Evolutionary conservation across 345 rosid genomes (phyloP).

Genomic region (Ricinus communis): DNA sequence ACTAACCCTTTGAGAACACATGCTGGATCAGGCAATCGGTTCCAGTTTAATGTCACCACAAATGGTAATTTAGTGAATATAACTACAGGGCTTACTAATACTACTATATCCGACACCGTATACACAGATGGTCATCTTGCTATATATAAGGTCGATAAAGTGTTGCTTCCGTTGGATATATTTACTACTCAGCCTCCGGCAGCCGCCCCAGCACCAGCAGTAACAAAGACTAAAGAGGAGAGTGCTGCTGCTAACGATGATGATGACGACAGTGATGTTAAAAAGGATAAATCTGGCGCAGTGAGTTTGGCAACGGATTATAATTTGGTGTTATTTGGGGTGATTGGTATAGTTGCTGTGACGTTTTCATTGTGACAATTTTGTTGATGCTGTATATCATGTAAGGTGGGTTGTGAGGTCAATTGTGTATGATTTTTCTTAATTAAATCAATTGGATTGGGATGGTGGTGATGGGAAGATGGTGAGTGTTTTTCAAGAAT

Average conservation of each 20-base stretch:
- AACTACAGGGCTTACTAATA: conserved; percentile 32
- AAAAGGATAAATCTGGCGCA: conserved; percentile 3
- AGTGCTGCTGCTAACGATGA: neutral
- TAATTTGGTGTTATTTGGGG: conserved; percentile 9
- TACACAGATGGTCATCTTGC: conserved; percentile 33
- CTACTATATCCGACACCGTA: conserved; percentile 29
- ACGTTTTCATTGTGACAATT: neutral
- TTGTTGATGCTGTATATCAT: no score
- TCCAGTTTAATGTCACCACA: conserved; percentile 34
- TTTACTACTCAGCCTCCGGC: conserved; percentile 26
- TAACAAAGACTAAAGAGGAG: conserved; percentile 4
- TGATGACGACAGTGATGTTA: neutral
- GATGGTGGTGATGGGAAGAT: neutral
- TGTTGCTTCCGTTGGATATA: conserved; percentile 33
- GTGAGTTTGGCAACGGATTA: neutral
- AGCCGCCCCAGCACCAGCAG: conserved; percentile 8
- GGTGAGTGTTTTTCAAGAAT: neutral
- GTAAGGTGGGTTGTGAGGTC: neutral
- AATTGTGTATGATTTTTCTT: neutral
- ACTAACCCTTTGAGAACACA: conserved; percentile 43
- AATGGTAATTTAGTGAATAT: conserved; percentile 15
- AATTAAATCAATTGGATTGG: neutral
- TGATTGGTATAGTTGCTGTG: neutral
- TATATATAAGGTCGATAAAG: conserved; percentile 38
- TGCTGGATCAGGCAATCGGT: conserved; percentile 30